phyloP scores from a whole-genome alignment of 2,329 filamentous ascomycete species.

The Penicillium brasilianum region DNA sequence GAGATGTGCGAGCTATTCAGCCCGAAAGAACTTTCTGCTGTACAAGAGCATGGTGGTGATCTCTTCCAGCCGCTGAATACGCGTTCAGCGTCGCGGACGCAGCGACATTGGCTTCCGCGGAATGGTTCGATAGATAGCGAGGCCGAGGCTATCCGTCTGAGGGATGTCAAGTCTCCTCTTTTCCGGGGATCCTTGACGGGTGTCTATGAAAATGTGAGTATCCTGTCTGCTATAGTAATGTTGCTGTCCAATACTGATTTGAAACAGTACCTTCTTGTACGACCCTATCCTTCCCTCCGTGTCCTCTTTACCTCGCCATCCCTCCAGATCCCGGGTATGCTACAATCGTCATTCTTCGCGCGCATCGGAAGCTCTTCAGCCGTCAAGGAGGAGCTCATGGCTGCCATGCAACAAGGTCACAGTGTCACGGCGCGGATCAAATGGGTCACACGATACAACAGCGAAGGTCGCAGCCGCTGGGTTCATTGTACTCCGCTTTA shows the following conservation, averaged over 20 bases:
- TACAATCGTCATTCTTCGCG: conserved; percentile 61
- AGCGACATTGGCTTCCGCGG: conserved; percentile 25
- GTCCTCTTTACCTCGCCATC: conserved; percentile 73
- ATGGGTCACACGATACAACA: conserved; percentile 64
- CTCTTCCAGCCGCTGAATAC: conserved; percentile 37
- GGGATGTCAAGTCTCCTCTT: conserved; percentile 46
- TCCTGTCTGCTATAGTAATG: no score
- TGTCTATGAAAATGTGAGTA: conserved; percentile 63
- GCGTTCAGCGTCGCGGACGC: conserved; percentile 10
- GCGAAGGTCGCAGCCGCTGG: conserved; percentile 70
- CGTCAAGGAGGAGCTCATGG: conserved; percentile 58
- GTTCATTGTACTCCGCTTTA: conserved; percentile 77
- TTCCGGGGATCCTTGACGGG: conserved; percentile 41
- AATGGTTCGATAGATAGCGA: conserved; percentile 27
- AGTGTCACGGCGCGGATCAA: conserved; percentile 76
- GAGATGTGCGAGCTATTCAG: conserved; percentile 74
- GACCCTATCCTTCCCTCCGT: conserved; percentile 68
- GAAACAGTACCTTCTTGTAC: conserved; percentile 47
- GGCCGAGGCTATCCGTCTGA: conserved; percentile 37
- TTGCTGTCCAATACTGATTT: neutral
- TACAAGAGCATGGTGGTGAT: conserved; percentile 66
- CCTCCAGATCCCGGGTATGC: conserved; percentile 69
- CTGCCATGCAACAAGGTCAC: conserved; percentile 69
- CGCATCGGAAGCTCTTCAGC: conserved; percentile 55
- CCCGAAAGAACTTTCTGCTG: conserved; percentile 66